Base-by-base conservation (phyloP, 2,329 filamentous ascomycete genomes). In the Aspergillus fijiensis region DNA sequence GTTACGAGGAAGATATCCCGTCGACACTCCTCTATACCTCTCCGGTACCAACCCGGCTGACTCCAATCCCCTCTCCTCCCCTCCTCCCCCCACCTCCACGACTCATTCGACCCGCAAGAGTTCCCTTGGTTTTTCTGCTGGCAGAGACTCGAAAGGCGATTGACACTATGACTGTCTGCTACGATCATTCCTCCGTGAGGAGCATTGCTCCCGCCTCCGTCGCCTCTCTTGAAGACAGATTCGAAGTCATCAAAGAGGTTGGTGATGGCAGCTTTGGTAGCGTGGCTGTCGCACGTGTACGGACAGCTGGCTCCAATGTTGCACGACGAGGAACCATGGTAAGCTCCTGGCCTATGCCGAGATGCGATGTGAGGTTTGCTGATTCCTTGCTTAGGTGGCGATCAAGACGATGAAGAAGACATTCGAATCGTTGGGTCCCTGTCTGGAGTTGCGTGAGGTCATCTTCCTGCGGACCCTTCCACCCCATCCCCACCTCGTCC, bases 321-420 rank as follows among this genome's bases (percentile, higher is more conserved):
- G 94, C 94, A 70, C 89, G 92, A 68, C 86, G 93, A 75, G 94
- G 94, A 68, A 96, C 93, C 60, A 86, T 98, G 82, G 94, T 98
- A 87, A 83, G 88, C 60, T 60, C 54, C 53, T 55, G 51, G 49
- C 45, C 25, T 5, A 3, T 35, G 49, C n/a, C 14, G 33, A 16
- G 21, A 21, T 52, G 42, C 58, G 39, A 45, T 56, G 47, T 47
- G 49, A 48, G n/a, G 39, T 47, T 29, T 63, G 53, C 63, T 67
- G 53, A 65, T 64, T 62, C 59, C 58, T 48, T 29, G 45, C 33
- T 53, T 61, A 98, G 95, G 90, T 99, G 70, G 95, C 95, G 49
- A 97, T 99, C 80, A 99, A 99, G 80, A 98, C 95, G 5, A 99
- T 99, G 95, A 99, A 99, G 84, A 99, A 99, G 85, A 93, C 90